Base-by-base conservation (phyloP, 352 stramenopile species). In the Pythium phragmitis region DNA sequence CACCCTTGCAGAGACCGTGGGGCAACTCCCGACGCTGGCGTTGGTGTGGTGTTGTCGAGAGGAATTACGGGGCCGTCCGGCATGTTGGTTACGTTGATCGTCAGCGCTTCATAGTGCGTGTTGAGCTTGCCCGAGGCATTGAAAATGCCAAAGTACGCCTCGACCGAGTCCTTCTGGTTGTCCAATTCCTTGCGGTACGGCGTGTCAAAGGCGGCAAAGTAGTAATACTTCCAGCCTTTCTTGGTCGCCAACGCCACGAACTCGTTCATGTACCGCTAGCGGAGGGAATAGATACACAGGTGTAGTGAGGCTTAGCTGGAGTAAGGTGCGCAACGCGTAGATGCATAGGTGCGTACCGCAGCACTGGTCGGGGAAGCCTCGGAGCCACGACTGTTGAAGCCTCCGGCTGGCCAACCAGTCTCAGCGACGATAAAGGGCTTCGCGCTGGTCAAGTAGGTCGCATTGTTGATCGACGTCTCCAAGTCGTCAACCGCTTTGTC, bases 181-280 rank as follows among this genome's bases (percentile, higher is more conserved):
- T 41, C 26, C 51, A 85, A 60, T 57, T 75, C 48, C 47, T 77
- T 75, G 72, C 89, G 91, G 76, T 89, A 91, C 28, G 84, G 76
- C 47, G 84, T 87, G 60, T 95, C 86, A 23, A 95, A 91, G 53
- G 75, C 86, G 0, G 77, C 70, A 57, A 95, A 95, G 75, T 92
- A 95, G 76, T 92, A 95, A 69, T 93, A 93, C 68, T 92, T 89
- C 80, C 83, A 91, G 16, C 73, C 71, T 58, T 88, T 75, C 49
- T 80, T 69, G 48, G 76, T 72, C 0, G 86, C 82, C 43, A 92
- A 71, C 36, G 78, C 51, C 60, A 83, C 86, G 41, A 95, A 92
- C 68, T 93, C 79, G 42, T 91, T 88, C 68, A 93, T 72, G 75
- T 90, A 95, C 23, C 53, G 70, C 75, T 82, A 48, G 13, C 4